phyloP scores from a whole-genome alignment of 2,329 filamentous ascomycete species.

The Ophiobolus disseminans region DNA sequence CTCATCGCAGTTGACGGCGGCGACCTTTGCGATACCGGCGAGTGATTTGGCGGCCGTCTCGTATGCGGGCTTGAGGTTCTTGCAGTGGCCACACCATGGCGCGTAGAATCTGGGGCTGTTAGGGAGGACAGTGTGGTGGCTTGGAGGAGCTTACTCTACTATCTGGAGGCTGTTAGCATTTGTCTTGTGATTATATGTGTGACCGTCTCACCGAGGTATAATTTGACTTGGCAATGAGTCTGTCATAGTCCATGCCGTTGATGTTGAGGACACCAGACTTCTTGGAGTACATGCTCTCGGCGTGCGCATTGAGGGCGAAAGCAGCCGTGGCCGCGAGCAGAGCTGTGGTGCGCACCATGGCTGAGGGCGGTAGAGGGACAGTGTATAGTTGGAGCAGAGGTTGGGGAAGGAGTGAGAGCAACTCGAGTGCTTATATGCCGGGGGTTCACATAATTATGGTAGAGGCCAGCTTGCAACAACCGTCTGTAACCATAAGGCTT shows the following conservation, averaged over 20 bases:
- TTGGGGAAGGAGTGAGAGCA: conserved; percentile 10
- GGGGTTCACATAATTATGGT: conserved; percentile 20
- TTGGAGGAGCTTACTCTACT: conserved; percentile 45
- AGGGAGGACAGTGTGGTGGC: conserved; percentile 3
- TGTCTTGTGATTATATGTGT: background rate
- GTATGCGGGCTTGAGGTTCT: conserved; percentile 93
- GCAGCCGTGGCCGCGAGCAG: conserved; percentile 64
- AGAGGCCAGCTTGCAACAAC: conserved; percentile 5
- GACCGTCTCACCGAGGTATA: conserved; percentile 77
- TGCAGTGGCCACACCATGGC: conserved; percentile 96
- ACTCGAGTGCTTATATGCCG: conserved; percentile 12
- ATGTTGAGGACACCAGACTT: conserved; percentile 87
- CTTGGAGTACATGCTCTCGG: conserved; percentile 81
- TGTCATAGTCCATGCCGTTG: conserved; percentile 78
- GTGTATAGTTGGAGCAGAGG: conserved; percentile 6
- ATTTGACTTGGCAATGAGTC: conserved; percentile 85
- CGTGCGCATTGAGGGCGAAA: conserved; percentile 70
- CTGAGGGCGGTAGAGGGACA: conserved; percentile 11
- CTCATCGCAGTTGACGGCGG: conserved; percentile 93
- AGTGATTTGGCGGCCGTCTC: conserved; percentile 92
- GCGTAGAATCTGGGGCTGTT: conserved; percentile 80
- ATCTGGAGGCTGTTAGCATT: conserved; percentile 35
- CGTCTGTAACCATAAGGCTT: conserved; percentile 5
- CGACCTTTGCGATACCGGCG: conserved; percentile 91
- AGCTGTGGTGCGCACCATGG: conserved; percentile 46